Conservation (phyloP, 2,329 filamentous ascomycete species). For the Fusarium kyushuense region DNA sequence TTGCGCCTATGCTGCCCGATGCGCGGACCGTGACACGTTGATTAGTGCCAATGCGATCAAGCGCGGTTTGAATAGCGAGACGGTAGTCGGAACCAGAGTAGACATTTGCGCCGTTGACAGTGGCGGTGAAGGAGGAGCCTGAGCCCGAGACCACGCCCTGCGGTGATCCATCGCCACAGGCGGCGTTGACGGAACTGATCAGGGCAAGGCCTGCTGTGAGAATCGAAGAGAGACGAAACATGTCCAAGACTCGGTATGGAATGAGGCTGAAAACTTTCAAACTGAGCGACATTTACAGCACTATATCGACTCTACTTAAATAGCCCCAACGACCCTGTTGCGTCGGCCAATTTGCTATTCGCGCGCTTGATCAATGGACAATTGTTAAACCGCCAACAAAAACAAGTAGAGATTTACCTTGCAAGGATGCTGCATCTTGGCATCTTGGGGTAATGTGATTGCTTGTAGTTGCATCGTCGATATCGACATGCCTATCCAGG, state of each 20-base stretch:
- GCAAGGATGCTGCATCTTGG: neutral
- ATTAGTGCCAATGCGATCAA: constrained; percentile 64
- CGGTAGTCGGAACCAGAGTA: constrained; percentile 67
- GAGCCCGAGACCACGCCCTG: constrained; percentile 62
- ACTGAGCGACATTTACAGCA: accelerated
- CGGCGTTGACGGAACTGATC: constrained; percentile 53
- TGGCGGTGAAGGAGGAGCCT: constrained; percentile 60
- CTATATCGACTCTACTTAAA: neutral
- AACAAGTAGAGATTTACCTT: neutral
- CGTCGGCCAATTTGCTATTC: neutral
- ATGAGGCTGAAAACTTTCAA: neutral
- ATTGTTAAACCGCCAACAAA: neutral
- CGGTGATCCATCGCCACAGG: constrained; percentile 62
- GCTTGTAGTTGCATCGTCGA: neutral
- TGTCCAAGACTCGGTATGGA: constrained; percentile 26
- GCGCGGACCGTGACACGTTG: constrained; percentile 67
- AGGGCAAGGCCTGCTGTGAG: constrained; percentile 58
- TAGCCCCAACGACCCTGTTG: accelerated
- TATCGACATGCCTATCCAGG: constrained; percentile 18
- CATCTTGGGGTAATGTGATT: constrained; percentile 7
- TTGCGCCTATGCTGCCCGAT: constrained; percentile 66
- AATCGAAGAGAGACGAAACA: constrained; percentile 52
- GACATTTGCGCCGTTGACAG: constrained; percentile 57
- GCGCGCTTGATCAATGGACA: neutral
- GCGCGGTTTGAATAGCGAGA: constrained; percentile 65